Base-by-base conservation (phyloP, 208 protist species). In the Trypanosoma grayi region DNA sequence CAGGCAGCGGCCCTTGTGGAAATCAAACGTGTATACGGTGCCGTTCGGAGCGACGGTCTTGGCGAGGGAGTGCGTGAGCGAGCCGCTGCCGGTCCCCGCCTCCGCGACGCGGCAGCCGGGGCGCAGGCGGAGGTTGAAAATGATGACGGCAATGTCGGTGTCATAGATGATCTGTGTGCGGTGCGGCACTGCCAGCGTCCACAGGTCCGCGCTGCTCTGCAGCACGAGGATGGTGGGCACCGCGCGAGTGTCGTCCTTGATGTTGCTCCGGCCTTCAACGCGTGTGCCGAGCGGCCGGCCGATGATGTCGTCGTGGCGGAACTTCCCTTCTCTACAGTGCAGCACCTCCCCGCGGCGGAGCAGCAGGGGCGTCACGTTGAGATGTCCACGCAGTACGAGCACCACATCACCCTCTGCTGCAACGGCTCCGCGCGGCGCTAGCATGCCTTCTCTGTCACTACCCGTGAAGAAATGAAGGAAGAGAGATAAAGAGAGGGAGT, bases 131-230 rank as follows among this genome's bases (percentile, higher is more conserved):
- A 97, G 67, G 28, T 92, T 77, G 18, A 88, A 63, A 11, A 85
- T 60, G 46, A 97, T 92, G 13, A 93, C 77, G 18, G 89, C 87
- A 40, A 97, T 95, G 70, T 97, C 92, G 16, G 86, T 93, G 72
- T 84, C 77, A 66, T 95, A 97, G 45, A 97, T 90, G 51, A 97
- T 95, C 55, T 97, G 92, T 27, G 92, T 97, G 47, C 90, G 85
- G 69, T 95, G 88, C 31, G 85, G 84, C 30, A 97, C 84, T 25
- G 86, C 84, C 46, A 88, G 79, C 34, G 91, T 96, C 88, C 91
- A 96, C 63, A 96, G 50, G 48, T 94, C 86, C n/a, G 88, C 77
- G 61, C 78, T 94, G 56, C 82, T 85, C 64, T 89, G 85, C 37
- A 96, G 70, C 6, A 96, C 44, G 25, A 93, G 60, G 18, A 95